Evolutionary conservation across 1,284 basidiomycete species (phyloP).

Genomic region (Ganoderma lucidum): DNA sequence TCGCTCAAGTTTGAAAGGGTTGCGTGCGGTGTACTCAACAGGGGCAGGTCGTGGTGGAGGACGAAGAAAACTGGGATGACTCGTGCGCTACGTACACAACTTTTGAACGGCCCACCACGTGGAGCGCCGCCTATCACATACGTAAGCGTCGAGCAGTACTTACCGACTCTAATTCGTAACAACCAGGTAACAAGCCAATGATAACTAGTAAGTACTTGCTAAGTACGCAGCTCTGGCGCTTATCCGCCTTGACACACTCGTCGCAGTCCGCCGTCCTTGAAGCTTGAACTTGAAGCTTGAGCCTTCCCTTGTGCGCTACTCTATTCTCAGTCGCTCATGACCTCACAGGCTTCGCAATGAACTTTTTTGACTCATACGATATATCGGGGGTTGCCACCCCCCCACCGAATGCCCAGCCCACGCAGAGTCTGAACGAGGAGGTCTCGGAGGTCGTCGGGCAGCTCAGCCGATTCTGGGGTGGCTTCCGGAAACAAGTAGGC

Average conservation of each 20-base stretch:
- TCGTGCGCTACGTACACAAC: background rate
- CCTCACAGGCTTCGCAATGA: slow-evolving; percentile 53
- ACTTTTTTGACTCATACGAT: slow-evolving; percentile 76
- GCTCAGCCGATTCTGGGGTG: slow-evolving; percentile 88
- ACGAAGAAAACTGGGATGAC: background rate
- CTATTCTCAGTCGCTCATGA: slow-evolving; percentile 20
- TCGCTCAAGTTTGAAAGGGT: slow-evolving; percentile 36
- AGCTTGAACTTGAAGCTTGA: background rate
- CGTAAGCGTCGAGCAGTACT: background rate
- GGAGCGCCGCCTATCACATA: background rate
- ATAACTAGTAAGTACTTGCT: background rate
- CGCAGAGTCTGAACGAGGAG: slow-evolving; percentile 83
- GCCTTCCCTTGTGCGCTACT: slow-evolving; percentile 2
- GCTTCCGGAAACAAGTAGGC: slow-evolving; percentile 85
- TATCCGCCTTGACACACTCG: background rate
- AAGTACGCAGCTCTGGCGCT: background rate
- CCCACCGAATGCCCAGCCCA: slow-evolving; percentile 47
- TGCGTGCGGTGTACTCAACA: background rate
- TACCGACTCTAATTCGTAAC: background rate
- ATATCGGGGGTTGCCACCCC: slow-evolving; percentile 58
- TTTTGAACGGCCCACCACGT: background rate
- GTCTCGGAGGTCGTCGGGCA: slow-evolving; percentile 87
- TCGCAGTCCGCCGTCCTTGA: background rate
- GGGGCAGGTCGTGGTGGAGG: slow-evolving; percentile 6
- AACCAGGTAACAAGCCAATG: background rate